Evolutionary conservation across 768 basidiomycete genomes (phyloP).

Genomic region (Calocera cornea): DNA sequence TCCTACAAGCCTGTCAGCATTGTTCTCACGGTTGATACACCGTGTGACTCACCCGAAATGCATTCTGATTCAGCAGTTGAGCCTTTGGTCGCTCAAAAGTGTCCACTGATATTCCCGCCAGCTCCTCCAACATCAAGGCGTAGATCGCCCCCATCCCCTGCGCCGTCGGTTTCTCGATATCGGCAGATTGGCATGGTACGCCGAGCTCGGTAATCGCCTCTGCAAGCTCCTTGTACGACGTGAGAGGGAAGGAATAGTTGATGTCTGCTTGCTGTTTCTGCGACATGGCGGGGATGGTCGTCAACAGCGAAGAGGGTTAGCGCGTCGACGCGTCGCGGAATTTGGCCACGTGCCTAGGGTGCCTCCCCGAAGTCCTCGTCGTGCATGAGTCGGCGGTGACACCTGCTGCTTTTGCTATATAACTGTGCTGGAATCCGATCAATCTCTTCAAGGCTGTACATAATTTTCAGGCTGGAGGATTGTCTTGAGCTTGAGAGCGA

Average conservation of each 20-base stretch:
- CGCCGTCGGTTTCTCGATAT: constrained; percentile 45
- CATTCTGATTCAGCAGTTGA: constrained; percentile 37
- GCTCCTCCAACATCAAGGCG: constrained; percentile 55
- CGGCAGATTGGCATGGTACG: background rate
- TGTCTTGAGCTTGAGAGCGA: too few relatives aligned
- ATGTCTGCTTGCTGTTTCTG: background rate
- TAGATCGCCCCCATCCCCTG: constrained; percentile 64
- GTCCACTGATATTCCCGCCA: constrained; percentile 49
- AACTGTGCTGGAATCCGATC: too few relatives aligned
- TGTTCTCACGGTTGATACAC: too few relatives aligned
- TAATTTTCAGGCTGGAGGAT: too few relatives aligned
- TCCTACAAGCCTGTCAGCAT: constrained; percentile 34
- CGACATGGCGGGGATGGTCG: background rate
- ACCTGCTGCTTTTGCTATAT: too few relatives aligned
- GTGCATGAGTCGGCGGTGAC: background rate
- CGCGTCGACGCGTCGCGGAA: background rate
- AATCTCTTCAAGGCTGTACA: too few relatives aligned
- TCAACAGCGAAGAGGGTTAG: background rate
- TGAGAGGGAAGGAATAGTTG: constrained; percentile 3
- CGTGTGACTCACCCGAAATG: constrained; percentile 37
- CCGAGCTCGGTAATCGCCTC: constrained; percentile 1
- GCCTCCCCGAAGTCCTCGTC: background rate
- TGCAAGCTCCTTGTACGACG: background rate
- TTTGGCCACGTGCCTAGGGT: background rate
- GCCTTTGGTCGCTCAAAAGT: constrained; percentile 46